Conservation (phyloP, 2,329 filamentous ascomycete species). For the Paraphoma sp. region DNA sequence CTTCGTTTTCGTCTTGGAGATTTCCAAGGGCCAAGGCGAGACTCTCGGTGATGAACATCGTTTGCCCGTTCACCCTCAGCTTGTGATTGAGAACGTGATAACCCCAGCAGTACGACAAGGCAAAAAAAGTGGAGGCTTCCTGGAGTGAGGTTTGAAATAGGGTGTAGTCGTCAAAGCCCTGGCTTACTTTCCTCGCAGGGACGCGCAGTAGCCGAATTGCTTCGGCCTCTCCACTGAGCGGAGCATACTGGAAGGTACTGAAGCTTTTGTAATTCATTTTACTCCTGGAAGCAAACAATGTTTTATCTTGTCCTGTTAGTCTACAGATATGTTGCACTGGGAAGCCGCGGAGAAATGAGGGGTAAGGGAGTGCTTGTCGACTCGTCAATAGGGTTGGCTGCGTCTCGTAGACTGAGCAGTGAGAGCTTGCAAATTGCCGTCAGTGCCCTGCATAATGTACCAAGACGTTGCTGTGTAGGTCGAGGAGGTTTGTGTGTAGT, state of each 20-base stretch:
- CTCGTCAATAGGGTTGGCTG: too few species aligned
- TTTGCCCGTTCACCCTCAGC: constrained; percentile 2
- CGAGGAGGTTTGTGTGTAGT: too few species aligned
- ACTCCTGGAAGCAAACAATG: too few species aligned
- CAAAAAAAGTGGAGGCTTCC: neutral
- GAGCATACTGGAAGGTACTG: neutral
- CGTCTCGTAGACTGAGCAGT: too few species aligned
- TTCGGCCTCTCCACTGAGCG: neutral
- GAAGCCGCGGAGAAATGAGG: too few species aligned
- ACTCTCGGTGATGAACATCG: constrained; percentile 8
- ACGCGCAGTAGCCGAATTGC: constrained; percentile 8
- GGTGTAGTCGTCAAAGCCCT: neutral
- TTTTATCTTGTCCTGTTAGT: too few species aligned
- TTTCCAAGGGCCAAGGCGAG: constrained; percentile 4
- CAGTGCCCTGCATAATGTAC: too few species aligned
- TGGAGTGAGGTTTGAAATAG: constrained; percentile 4
- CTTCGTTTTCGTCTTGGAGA: neutral
- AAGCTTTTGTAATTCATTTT: too few species aligned
- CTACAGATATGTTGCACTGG: too few species aligned
- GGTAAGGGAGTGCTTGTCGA: too few species aligned
- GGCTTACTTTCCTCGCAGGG: neutral
- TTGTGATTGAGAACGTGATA: neutral
- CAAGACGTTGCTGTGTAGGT: too few species aligned
- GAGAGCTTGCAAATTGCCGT: too few species aligned
- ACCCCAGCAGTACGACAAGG: constrained; percentile 14